These are phyloP conservation scores for Paramyrothecium roridum DNA, from an alignment of 2,329 filamentous ascomycete species.

Conservation along the genomic window DNA sequence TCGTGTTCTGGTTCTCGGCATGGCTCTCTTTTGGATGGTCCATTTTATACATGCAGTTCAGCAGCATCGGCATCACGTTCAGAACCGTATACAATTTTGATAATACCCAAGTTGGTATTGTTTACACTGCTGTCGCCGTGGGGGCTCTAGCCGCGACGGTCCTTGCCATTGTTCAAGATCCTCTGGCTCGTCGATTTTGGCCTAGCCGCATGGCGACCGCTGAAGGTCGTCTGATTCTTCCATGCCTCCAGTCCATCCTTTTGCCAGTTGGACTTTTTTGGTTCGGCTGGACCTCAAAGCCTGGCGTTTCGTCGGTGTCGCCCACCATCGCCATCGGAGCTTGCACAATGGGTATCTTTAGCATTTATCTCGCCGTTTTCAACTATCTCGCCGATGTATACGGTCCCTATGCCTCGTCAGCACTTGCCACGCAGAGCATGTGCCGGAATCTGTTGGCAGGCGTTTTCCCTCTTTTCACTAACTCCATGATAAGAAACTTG, in stretches of 20 bases:
- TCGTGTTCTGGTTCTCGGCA: conserved; percentile 64
- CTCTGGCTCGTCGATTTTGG: conserved; percentile 49
- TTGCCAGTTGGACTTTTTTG: conserved; percentile 66
- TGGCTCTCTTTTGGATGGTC: conserved; percentile 73
- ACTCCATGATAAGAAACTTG: conserved; percentile 57
- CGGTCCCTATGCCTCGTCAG: conserved; percentile 62
- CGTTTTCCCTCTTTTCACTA: conserved; percentile 60
- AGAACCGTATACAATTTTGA: conserved; percentile 56
- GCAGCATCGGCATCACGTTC: conserved; percentile 63
- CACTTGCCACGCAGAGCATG: conserved; percentile 64
- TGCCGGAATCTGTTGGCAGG: conserved; percentile 65
- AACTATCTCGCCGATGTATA: conserved; percentile 69
- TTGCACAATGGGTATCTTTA: conserved; percentile 66
- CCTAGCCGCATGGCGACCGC: conserved; percentile 32
- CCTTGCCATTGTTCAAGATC: conserved; percentile 54
- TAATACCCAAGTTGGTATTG: conserved; percentile 55
- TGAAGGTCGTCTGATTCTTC: conserved; percentile 62
- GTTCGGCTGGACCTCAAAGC: conserved; percentile 62
- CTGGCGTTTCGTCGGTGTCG: conserved; percentile 57
- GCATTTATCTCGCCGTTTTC: conserved; percentile 66
- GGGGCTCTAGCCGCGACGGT: conserved; percentile 45
- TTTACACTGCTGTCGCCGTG: conserved; percentile 49
- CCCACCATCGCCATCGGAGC: conserved; percentile 59
- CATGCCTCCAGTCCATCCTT: conserved; percentile 58
- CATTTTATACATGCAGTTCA: conserved; percentile 61